phyloP scores from a whole-genome alignment of 306 rosid genomes.

The Parietaria judaica region DNA sequence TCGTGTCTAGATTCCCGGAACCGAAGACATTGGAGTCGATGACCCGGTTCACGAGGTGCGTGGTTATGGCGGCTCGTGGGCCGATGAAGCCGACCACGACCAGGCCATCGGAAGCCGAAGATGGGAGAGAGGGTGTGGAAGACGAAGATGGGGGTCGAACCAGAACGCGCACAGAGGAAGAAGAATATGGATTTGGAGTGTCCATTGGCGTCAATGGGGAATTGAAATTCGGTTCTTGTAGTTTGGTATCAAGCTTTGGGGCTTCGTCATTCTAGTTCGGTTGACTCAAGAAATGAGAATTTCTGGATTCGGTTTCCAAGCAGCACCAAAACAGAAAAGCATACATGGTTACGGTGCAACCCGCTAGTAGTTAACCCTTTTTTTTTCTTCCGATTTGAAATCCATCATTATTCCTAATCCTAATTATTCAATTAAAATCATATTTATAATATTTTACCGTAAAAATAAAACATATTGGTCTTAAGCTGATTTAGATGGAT shows the following conservation, averaged over 20 bases:
- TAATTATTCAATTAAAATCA: too few relatives aligned
- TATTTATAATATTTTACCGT: too few relatives aligned
- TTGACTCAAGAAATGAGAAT: too few relatives aligned
- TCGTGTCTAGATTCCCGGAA: constrained; percentile 51
- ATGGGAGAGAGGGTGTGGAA: constrained; percentile 25
- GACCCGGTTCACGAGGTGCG: constrained; percentile 67
- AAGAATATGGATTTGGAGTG: constrained; percentile 22
- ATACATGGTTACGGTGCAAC: too few relatives aligned
- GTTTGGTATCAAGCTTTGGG: constrained; percentile 15
- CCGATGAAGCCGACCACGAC: constrained; percentile 82
- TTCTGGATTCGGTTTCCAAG: too few relatives aligned
- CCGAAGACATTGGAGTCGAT: constrained; percentile 72
- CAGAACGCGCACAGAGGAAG: constrained; percentile 55
- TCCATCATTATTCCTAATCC: too few relatives aligned
- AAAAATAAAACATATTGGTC: too few relatives aligned
- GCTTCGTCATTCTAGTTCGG: background rate
- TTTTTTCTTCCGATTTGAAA: too few relatives aligned
- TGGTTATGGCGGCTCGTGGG: constrained; percentile 36
- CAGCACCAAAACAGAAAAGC: too few relatives aligned
- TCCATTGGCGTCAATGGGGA: constrained; percentile 15
- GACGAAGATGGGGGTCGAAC: constrained; percentile 32
- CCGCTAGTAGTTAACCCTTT: too few relatives aligned
- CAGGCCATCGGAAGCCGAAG: constrained; percentile 45
- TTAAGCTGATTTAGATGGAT: too few relatives aligned
- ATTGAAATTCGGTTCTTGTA: background rate